Base-by-base conservation (phyloP, 108 stramenopile species). In the Craspedostauros australis region DNA sequence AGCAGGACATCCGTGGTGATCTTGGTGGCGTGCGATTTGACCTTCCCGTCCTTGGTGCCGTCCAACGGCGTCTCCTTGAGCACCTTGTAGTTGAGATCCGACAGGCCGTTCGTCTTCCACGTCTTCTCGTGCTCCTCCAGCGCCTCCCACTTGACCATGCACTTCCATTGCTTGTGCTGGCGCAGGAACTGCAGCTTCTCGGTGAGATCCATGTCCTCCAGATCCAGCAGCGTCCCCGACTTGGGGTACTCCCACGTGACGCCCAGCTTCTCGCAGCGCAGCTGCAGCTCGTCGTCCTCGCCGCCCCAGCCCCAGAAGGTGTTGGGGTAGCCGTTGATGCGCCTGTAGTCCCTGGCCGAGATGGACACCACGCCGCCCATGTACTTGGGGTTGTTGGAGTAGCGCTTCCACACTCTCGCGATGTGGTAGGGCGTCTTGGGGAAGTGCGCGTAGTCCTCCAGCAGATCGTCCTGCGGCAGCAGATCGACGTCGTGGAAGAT, bases 221-320 rank as follows among this genome's bases (percentile, higher is more conserved):
- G 63, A 75, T 92, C 91, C 2, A 49, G 21, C 26, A 90, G 64
- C 12, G 69, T 72, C 20, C 72, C 73, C 21, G 30, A 27, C n/a
- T 56, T 32, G 0, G 91, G 91, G 28, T 54, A 77, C 49, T 73
- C 75, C 81, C 84, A 93, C 26, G 63, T 45, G 7, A 86, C 72
- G 1, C 83, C 76, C 44, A 87, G 50, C 6, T 62, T 66, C 53
- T 87, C 83, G 22, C 75, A 79, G 21, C 91, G 85, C 23, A 77
- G 81, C 48, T 88, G 86, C 86, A 99, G 82, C 61, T 98, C 99
- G 56, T 99, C 99, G 62, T 99, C 99, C 69, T 99, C 99, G 0
- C 99, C 99, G 23, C 99, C 99, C 99, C 99, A 99, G 20, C 99
- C 99, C 98, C 98, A 98, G 66, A 94, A 98, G 18, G 77, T 95